Evolutionary conservation across 352 stramenopile species (phyloP).

Genomic region (Phytophthora boehmeriae): DNA sequence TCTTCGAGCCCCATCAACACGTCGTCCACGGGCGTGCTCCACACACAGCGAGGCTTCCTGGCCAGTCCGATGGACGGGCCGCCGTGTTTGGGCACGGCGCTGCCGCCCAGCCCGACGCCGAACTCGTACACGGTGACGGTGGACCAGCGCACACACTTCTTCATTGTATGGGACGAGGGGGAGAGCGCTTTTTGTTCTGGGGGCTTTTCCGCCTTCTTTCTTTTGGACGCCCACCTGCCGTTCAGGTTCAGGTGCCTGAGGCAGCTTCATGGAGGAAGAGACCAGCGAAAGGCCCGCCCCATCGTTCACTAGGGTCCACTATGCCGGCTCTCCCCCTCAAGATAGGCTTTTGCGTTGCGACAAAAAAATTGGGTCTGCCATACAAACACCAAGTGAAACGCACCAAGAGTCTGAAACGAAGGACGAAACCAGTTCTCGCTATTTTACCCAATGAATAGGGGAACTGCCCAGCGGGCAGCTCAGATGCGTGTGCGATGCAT

Average conservation of each 20-base stretch:
- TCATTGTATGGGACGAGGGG: constrained; percentile 15
- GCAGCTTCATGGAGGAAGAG: not conserved
- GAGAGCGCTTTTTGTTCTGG: not conserved
- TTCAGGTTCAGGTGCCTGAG: not conserved
- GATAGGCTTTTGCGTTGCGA: constrained; percentile 1
- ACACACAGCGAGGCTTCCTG: constrained; percentile 48
- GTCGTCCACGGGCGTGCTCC: constrained; percentile 50
- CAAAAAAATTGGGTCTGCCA: not conserved
- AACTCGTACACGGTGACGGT: constrained; percentile 74
- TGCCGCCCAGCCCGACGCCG: constrained; percentile 55
- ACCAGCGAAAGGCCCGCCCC: constrained; percentile 8
- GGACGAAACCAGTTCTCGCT: too few relatives aligned
- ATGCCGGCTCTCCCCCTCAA: not conserved
- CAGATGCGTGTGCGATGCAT: too few relatives aligned
- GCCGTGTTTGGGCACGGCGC: constrained; percentile 53
- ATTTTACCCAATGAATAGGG: not conserved
- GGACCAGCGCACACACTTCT: constrained; percentile 63
- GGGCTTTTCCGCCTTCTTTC: constrained; percentile 15
- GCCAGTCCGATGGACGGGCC: constrained; percentile 60
- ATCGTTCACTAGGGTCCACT: constrained; percentile 3
- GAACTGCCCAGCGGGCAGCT: not conserved
- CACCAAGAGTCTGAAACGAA: too few relatives aligned
- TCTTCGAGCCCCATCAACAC: constrained; percentile 20
- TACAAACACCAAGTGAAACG: too few relatives aligned
- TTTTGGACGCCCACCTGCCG: not conserved